Conservation (phyloP, 306 rosid species). For the Ceratonia siliqua region DNA sequence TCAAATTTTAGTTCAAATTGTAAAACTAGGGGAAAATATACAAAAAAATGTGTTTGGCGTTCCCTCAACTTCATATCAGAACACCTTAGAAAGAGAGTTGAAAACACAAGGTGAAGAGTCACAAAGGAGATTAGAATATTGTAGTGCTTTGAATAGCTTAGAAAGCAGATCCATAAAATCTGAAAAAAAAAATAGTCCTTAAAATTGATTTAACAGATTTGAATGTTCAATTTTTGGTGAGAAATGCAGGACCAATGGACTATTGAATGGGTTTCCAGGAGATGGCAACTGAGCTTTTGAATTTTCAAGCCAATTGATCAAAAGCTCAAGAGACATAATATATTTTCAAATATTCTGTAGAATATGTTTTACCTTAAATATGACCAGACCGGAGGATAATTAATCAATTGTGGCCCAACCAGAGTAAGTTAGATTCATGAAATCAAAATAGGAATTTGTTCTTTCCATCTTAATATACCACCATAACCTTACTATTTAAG, state of each 20-base stretch:
- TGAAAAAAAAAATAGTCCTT: conserved; percentile 6
- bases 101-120: neutral
- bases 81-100: neutral
- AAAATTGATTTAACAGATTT: neutral
- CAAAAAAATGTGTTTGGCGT: neutral
- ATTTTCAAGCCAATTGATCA: neutral
- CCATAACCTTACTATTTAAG: neutral
- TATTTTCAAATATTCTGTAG: no score
- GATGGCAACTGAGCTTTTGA: neutral
- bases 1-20: neutral
- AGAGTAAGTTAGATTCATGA: no score
- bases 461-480: no score
- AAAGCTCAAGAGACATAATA: neutral
- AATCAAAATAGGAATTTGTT: no score
- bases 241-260: no score
- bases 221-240: neutral
- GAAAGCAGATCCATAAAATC: neutral
- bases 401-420: no score
- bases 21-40: no score
- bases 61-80: neutral
- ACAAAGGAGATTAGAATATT: conserved; percentile 4
- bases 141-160: neutral
- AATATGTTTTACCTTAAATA: no score
- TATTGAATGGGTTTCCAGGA: conserved; percentile 9
- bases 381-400: no score